Base-by-base conservation (phyloP, 129 eudicot genomes). In the Pulicaria dysenterica region DNA sequence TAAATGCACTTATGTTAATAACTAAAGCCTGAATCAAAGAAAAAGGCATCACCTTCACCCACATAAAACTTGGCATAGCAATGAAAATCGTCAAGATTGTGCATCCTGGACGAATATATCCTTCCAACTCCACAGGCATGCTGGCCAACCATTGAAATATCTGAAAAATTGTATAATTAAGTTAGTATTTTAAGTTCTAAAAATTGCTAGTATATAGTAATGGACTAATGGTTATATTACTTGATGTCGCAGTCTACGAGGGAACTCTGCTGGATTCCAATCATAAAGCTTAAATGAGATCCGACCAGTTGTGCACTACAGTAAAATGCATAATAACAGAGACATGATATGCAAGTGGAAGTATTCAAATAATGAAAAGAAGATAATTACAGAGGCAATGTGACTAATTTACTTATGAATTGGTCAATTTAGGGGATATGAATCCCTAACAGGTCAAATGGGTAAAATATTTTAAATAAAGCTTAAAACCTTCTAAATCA, bases 231-330 rank as follows among this genome's bases (percentile, higher is more conserved):
- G 66, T 76, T 64, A 7, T 63, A 82, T 72, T 93, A 93, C 98
- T 87, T 93, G 96, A 69, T 85, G 96, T 54, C 98, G 86, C 44
- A 93, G 95, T 69, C 96, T 88, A 42, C 96, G 87, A 58, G 98
- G 98, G 81, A 93, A 93, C 74, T 87, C 95, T 3, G 98, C 98
- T n/a, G 98, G 98, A 79, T 93, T 93, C 98, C 96, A 93, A 72
- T 93, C 98, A 73, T 93, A 93, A 14, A 93, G 96, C 85, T 93
- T 93, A 79, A 93, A 93, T 71, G 98, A 93, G 73, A 93, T 87
- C 62, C 98, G 90, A 49, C 95, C 98, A 70, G 98, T 83, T 61
- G 90, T 88, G 64, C 95, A 93, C 98, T 93, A 77, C 80, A 81
- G 74, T 34, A 49, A 70, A 57, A 63, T n/a, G 5, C 45, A 65